These are phyloP conservation scores for Yamadazyma sp. DNA, from an alignment of 1,139 yeast genomes.

Conservation along the genomic window DNA sequence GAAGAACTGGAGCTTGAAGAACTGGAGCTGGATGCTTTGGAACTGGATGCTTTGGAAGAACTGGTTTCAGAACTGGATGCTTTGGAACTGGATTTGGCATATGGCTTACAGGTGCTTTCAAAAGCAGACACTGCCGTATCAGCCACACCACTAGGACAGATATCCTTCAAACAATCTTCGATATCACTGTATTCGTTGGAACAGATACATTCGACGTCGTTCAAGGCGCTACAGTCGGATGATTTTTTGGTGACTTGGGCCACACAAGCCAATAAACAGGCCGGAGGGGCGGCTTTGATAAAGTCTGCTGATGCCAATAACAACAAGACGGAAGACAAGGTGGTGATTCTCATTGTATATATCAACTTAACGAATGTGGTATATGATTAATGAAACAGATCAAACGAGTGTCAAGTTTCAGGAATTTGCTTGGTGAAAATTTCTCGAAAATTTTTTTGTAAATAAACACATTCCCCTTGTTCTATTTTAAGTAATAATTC, in stretches of 20 bases:
- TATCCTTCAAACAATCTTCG: constrained; percentile 57
- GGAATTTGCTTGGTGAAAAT: not conserved
- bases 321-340: constrained; percentile 12
- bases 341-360: constrained; percentile 9
- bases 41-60: constrained; percentile 29
- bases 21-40: constrained; percentile 10
- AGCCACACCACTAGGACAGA: constrained; percentile 64
- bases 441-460: constrained; percentile 7
- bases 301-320: constrained; percentile 50
- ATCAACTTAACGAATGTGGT: not conserved
- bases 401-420: not conserved
- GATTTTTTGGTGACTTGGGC: constrained; percentile 61
- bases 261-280: constrained; percentile 87
- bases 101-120: constrained; percentile 50
- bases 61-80: constrained; percentile 26
- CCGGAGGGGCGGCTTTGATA: constrained; percentile 78
- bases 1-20: constrained; percentile 26
- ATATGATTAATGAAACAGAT: not conserved
- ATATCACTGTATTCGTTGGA: constrained; percentile 49
- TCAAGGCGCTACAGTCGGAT: constrained; percentile 51
- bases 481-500: constrained; percentile 11
- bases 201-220: constrained; percentile 68
- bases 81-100: constrained; percentile 19
- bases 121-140: constrained; percentile 60
- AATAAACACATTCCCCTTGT: constrained; percentile 6